phyloP scores from a whole-genome alignment of 805 yeast genomes.

The Cyberlindnera xylosilytica region DNA sequence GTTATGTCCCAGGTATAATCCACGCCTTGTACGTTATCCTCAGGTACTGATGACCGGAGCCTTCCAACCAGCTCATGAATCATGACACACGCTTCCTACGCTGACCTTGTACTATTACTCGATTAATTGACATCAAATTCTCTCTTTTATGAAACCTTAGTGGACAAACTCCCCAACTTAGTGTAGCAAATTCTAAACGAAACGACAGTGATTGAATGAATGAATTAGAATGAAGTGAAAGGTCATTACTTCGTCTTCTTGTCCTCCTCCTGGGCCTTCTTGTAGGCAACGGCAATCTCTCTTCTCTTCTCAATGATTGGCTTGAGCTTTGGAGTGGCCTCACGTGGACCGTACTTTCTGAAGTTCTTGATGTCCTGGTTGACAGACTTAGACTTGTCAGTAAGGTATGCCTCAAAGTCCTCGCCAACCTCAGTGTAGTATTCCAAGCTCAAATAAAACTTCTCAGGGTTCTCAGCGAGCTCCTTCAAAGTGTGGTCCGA shows the following conservation, averaged over 20 bases:
- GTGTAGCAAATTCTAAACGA: no score
- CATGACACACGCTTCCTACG: no score
- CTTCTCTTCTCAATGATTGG: conserved; percentile 29
- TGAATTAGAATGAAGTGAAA: not conserved
- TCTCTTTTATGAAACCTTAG: no score
- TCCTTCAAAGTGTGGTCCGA: conserved; percentile 35
- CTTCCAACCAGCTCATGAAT: not conserved
- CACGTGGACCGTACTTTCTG: conserved; percentile 64
- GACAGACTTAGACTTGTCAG: conserved; percentile 31
- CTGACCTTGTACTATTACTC: no score
- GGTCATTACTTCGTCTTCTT: conserved; percentile 15
- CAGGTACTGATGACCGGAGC: conserved; percentile 19
- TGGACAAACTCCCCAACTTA: no score
- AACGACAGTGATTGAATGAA: no score
- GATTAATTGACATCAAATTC: no score
- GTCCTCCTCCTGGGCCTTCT: conserved; percentile 7
- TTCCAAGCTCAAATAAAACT: conserved; percentile 54
- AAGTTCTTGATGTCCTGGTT: conserved; percentile 54
- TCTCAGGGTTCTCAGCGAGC: conserved; percentile 36
- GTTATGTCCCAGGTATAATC: conserved; percentile 69
- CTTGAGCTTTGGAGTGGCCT: conserved; percentile 40
- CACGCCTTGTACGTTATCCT: conserved; percentile 55
- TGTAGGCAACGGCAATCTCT: not conserved
- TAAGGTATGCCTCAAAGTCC: conserved; percentile 39
- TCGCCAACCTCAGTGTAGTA: conserved; percentile 51